Conservation (phyloP, 768 basidiomycete species). For the Phlegmacium glaucopus region DNA sequence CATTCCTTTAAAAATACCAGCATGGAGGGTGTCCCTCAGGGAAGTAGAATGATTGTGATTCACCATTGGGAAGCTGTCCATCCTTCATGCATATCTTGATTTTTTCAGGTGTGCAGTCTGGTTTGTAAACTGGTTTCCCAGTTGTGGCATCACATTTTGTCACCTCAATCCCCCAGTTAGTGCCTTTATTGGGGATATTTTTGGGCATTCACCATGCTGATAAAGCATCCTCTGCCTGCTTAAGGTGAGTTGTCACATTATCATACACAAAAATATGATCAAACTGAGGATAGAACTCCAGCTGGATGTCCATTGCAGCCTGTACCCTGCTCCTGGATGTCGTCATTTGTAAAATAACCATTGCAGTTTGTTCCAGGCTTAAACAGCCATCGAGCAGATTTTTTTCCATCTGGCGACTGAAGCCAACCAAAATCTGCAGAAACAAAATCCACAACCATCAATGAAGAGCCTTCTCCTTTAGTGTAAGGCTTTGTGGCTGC, state of each 20-base stretch:
- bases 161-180: neutral
- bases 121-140: constrained; percentile 12
- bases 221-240: constrained; percentile 14
- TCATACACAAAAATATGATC: constrained; percentile 20
- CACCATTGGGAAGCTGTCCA: neutral
- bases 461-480: no score
- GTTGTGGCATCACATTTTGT: constrained; percentile 2
- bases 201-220: constrained; percentile 17
- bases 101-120: constrained; percentile 12
- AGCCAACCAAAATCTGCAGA: no score
- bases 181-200: constrained; percentile 22
- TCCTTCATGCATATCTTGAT: constrained; percentile 7
- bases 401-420: no score
- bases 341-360: no score
- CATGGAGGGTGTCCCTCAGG: neutral
- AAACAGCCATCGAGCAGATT: no score
- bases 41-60: neutral
- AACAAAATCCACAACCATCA: no score
- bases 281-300: constrained; percentile 21
- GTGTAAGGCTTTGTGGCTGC: no score
- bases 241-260: constrained; percentile 29
- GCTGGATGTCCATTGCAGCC: constrained; percentile 17
- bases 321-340: constrained; percentile 22
- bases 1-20: no score
- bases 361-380: no score